phyloP scores from a whole-genome alignment of 345 rosid genomes.

The Syzygium oleosum region DNA sequence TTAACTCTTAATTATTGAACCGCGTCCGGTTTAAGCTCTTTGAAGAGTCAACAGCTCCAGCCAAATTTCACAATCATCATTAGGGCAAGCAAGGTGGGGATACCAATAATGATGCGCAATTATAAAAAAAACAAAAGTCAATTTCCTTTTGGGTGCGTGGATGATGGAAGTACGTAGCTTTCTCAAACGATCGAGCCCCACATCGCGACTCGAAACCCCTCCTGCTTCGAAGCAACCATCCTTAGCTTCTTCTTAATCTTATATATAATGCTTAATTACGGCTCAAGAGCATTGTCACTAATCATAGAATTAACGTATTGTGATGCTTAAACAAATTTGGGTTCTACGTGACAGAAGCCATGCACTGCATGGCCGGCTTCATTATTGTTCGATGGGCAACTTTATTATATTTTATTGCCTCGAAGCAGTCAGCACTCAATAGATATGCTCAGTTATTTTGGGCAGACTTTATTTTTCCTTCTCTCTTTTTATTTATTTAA shows the following conservation, averaged over 20 bases:
- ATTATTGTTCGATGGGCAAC: not conserved
- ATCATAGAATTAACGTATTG: not conserved
- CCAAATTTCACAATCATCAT: not conserved
- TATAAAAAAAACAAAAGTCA: not conserved
- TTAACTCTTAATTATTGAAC: no score
- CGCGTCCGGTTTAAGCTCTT: no score
- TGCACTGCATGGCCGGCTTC: not conserved
- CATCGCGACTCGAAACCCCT: accelerated
- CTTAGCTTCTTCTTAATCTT: not conserved
- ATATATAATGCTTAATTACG: not conserved
- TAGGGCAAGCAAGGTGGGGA: not conserved
- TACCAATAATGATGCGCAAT: not conserved
- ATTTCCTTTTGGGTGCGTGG: not conserved
- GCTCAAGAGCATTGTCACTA: not conserved
- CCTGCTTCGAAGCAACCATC: not conserved
- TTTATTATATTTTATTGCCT: not conserved
- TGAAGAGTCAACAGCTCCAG: no score
- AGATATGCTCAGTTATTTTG: not conserved
- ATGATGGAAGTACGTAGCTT: not conserved
- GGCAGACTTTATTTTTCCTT: not conserved
- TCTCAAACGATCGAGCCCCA: not conserved
- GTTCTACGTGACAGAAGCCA: not conserved
- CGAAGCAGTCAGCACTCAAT: not conserved
- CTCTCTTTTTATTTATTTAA: not conserved
- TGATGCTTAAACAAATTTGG: not conserved